phyloP scores from a whole-genome alignment of 495 filamentous ascomycete genomes.

The Bryoglossum gracile region DNA sequence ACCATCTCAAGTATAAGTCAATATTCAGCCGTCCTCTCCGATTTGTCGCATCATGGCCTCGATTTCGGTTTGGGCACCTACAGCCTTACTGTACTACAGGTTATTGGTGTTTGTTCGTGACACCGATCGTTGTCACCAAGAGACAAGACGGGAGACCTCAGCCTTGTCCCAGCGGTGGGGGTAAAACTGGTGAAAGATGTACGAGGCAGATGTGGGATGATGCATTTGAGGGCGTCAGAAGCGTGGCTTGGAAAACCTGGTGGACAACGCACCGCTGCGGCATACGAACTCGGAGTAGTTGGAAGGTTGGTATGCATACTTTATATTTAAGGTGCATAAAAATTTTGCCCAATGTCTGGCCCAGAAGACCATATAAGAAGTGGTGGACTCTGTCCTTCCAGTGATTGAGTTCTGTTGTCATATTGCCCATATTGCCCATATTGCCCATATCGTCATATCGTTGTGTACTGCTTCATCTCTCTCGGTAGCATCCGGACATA shows the following conservation, averaged over 20 bases:
- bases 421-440: no score
- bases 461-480: no score
- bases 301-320: neutral
- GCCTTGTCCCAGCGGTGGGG: conserved; percentile 10
- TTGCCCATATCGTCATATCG: no score
- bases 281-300: neutral
- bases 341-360: conserved; percentile 20
- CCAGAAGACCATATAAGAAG: conserved; percentile 16
- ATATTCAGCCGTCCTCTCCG: no score
- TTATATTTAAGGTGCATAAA: conserved; percentile 7
- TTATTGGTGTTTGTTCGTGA: no score
- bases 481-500: no score
- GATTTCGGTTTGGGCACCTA: conserved; percentile 8
- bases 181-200: neutral
- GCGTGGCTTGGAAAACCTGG: conserved; percentile 2
- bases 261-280: neutral
- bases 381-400: conserved; percentile 5
- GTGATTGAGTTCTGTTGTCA: neutral
- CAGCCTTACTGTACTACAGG: neutral
- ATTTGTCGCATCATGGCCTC: conserved; percentile 1
- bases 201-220: neutral
- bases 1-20: no score
- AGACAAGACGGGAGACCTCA: conserved; percentile 1
- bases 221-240: neutral
- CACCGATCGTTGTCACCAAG: no score